A percentile compares a stretch with the other conserved stretches of the same genome.
Conservation (phyloP, 164 flowering plant species). For the Sedum album region DNA sequence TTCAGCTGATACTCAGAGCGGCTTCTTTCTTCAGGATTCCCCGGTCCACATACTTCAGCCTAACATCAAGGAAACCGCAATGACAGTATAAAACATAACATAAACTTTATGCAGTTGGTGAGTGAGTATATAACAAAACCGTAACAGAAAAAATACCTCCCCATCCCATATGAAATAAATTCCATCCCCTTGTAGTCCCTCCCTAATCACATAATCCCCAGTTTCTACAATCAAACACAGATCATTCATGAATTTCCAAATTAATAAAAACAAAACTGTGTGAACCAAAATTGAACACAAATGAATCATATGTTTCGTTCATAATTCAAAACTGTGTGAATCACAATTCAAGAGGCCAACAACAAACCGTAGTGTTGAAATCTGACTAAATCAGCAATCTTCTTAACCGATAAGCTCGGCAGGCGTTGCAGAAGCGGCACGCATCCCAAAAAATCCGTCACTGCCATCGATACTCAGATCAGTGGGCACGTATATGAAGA, state of each 20-base stretch:
- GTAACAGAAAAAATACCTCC: slow-evolving; percentile 33
- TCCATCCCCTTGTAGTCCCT: slow-evolving; percentile 69
- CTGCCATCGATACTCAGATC: slow-evolving; percentile 25
- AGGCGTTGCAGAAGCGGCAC: slow-evolving; percentile 70
- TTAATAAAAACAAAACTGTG: too few relatives aligned
- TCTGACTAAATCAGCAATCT: slow-evolving; percentile 7
- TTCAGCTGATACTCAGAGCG: slow-evolving; percentile 53
- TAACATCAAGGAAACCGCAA: neutral
- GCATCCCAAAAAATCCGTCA: slow-evolving; percentile 61
- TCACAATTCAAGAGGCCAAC: neutral
- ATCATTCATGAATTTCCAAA: slow-evolving; percentile 46
- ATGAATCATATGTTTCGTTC: too few relatives aligned
- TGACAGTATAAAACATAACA: neutral
- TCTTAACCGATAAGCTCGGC: neutral
- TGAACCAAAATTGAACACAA: neutral
- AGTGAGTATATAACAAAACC: neutral
- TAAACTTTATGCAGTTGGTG: neutral
- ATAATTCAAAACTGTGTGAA: neutral
- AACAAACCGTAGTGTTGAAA: neutral
- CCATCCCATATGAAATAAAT: slow-evolving; percentile 89
- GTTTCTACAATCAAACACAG: neutral
- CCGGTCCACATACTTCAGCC: slow-evolving; percentile 48
- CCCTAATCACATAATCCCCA: slow-evolving; percentile 40
- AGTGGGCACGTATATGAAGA: too few relatives aligned
- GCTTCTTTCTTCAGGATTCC: slow-evolving; percentile 38